Base-by-base conservation (phyloP, 345 rosid species). In the Abelmoschus esculentus region DNA sequence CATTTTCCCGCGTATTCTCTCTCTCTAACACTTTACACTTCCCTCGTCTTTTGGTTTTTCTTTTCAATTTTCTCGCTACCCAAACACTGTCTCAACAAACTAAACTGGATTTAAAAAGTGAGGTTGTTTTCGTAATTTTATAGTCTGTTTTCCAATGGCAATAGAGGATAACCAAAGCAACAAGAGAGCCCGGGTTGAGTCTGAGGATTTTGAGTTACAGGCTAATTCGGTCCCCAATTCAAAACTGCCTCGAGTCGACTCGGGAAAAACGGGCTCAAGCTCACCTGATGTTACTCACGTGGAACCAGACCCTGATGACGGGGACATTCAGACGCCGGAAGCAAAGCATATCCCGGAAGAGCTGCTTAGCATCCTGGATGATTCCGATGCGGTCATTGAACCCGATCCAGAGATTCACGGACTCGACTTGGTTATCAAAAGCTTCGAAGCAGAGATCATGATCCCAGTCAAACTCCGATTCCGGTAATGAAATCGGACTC, bases 401-500 rank as follows among this genome's bases (percentile, higher is more conserved):
- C 67, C 53, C 11, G 86, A 78, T n/a, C 69, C 88, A n/a, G 61
- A 58, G 28, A 74, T 77, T 72, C 89, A 78, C 69, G 92, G 75
- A 5, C 87, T 93, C 0, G 97, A 90, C 67, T 85, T 88, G 9
- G 85, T 93, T 0, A 89, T 93, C 9, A 87, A 70, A 58, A 93
- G 97, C 70, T 87, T 92, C 22, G 89, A 88, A 70, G 86, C 86
- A 46, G 93, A 88, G 70, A 86, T 88, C 1, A 69, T 75, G 26
- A 36, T 54, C 1, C 82, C 0, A 40, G 5, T 38, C 70, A 40
- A 57, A 28, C 50, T 6, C 61, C 78, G 73, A 47, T 61, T 9
- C 73, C 34, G 8, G 78, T 72, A 1, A 66, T 73, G 78, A 0
- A 52, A 42, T 52, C 73, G 2, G 69, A n/a, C 8, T 44, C 75